A percentile compares a stretch with the other conserved stretches of the same genome.
phyloP scores from a whole-genome alignment of 2,329 filamentous ascomycete species.

The Trichoderma arundinaceum region DNA sequence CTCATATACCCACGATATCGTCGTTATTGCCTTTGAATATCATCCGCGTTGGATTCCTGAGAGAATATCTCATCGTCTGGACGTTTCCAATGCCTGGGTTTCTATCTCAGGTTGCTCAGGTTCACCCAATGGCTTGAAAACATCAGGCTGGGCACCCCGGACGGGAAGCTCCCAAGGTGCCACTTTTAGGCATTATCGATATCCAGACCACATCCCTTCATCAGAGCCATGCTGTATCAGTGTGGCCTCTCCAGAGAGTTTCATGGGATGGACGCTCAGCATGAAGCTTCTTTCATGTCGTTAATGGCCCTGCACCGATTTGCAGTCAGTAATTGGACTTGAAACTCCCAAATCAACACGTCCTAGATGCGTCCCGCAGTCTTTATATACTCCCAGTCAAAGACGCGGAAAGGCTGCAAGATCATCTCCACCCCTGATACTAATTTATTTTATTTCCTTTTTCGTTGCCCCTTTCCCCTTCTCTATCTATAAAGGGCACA shows the following conservation, averaged over 20 bases:
- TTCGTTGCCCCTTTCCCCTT: constrained; percentile 22
- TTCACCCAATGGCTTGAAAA: background rate
- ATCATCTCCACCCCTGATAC: constrained; percentile 19
- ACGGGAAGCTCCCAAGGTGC: constrained; percentile 1
- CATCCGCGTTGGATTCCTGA: background rate
- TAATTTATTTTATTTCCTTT: constrained; percentile 16
- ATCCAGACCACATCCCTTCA: background rate
- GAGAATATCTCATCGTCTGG: background rate
- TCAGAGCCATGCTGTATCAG: background rate
- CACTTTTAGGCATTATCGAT: constrained; percentile 24
- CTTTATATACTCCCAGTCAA: background rate
- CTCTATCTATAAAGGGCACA: constrained; percentile 23
- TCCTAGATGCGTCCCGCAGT: constrained; percentile 1
- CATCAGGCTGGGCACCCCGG: constrained; percentile 10
- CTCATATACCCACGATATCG: background rate
- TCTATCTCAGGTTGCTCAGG: background rate
- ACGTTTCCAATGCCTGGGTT: too few relatives aligned
- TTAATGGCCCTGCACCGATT: background rate
- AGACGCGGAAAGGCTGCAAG: constrained; percentile 2
- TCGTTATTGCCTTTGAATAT: background rate
- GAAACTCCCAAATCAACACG: background rate
- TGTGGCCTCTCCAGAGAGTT: background rate
- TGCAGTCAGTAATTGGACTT: background rate
- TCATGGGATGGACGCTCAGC: background rate
- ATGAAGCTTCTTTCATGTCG: background rate